Base-by-base conservation (phyloP, 2,329 filamentous ascomycete species). In the Epichloe amarillans region DNA sequence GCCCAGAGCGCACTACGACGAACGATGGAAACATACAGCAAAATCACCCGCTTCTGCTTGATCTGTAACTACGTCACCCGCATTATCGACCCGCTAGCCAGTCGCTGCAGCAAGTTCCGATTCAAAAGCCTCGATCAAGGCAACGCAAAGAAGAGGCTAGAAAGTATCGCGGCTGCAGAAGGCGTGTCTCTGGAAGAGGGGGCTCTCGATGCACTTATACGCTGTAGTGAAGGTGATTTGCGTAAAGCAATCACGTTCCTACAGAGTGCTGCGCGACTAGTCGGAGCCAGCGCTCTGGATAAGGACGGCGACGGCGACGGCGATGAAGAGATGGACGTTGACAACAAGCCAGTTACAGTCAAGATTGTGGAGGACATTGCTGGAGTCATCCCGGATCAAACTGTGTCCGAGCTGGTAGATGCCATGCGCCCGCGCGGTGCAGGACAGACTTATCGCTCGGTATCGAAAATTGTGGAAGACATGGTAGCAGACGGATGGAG, bases 31-130 rank as follows among this genome's bases (percentile, higher is more conserved):
- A 95, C 89, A 44, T 97, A 97, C 69, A 87, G 81, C 66, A 90
- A 89, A 62, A 96, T 97, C 69, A 99, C 93, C 2, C 79, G 93
- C 14, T 98, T 99, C 68, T 97, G 93, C 64, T 75, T 99, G 41
- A 91, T 97, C 52, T 98, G 94, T 71, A 99, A 99, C 70, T 98
- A 98, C 62, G 93, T 98, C 44, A 97, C 93, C 3, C 77, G 93
- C 53, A 98, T 99, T 64, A 98, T 98, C 61, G 93, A 98, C 64
- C 94, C 93, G 6, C 72, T 99, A 21, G 93, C 93, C 1, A 89
- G 83, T 65, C 79, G 93, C 60, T 99, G 93, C 72, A 89, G 83
- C 68, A 98, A 98, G 69, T 98, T 98, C 66, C 78, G 93, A 35
- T 99, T 98, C 78, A 98, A 98, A 79, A 88, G 86, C 56, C 72